Conservation (phyloP, 805 yeast genomes). For the Yarrowia sp. region DNA sequence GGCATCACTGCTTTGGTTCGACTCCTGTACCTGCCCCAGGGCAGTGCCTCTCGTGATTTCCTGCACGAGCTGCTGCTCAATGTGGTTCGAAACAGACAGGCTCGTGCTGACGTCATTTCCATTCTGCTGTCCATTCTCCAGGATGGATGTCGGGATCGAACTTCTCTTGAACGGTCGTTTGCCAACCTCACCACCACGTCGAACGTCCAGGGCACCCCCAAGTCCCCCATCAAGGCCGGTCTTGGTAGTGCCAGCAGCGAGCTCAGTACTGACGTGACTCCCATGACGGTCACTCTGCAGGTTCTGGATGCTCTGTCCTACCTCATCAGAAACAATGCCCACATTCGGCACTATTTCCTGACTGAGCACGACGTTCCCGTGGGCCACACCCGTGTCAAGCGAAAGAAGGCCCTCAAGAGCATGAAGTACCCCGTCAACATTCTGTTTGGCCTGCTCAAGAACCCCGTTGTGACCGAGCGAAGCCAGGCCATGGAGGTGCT, state of each 20-base stretch:
- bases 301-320: constrained; percentile 76
- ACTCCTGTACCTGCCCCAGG: constrained; percentile 73
- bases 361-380: constrained; percentile 70
- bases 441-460: constrained; percentile 67
- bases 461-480: constrained; percentile 71
- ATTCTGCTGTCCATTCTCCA: constrained; percentile 70
- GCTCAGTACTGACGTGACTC: constrained; percentile 51
- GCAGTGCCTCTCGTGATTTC: constrained; percentile 61
- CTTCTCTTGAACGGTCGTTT: constrained; percentile 67
- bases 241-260: constrained; percentile 31
- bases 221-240: constrained; percentile 40
- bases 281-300: constrained; percentile 76
- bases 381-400: constrained; percentile 49
- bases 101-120: constrained; percentile 75
- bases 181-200: constrained; percentile 56
- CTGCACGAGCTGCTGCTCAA: constrained; percentile 70
- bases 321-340: constrained; percentile 69
- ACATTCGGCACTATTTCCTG: constrained; percentile 74
- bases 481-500: constrained; percentile 76
- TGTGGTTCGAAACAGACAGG: constrained; percentile 77
- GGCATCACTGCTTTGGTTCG: constrained; percentile 79
- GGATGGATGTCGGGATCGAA: constrained; percentile 73
- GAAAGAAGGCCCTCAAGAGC: constrained; percentile 49
- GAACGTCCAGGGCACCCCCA: constrained; percentile 41
- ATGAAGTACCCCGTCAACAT: constrained; percentile 71